Evolutionary conservation across 2,329 filamentous ascomycete species (phyloP).

Genomic region (Aciculosporium take): DNA sequence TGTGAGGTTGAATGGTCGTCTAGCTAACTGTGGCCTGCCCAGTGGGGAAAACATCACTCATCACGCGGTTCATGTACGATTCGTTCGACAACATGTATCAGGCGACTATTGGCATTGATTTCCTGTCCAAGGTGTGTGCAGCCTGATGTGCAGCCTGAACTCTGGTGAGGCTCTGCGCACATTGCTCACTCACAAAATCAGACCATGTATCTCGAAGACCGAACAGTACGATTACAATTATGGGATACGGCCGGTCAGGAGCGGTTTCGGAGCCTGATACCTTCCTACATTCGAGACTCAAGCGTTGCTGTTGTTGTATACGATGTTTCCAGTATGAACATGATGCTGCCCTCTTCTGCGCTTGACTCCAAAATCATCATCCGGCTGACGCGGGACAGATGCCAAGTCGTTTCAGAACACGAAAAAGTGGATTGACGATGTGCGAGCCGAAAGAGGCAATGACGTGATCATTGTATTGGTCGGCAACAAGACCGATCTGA

Average conservation of each 20-base stretch:
- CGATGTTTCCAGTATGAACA: constrained; percentile 68
- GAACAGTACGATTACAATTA: constrained; percentile 89
- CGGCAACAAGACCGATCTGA: constrained; percentile 97
- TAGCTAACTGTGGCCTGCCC: constrained; percentile 15
- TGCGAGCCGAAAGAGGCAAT: constrained; percentile 88
- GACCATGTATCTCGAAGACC: constrained; percentile 99
- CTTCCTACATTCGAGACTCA: constrained; percentile 96
- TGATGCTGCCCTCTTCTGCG: constrained; percentile 4
- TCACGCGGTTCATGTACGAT: constrained; percentile 99
- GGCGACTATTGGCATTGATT: constrained; percentile 98
- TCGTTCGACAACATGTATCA: constrained; percentile 99
- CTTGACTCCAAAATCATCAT: constrained; percentile 4
- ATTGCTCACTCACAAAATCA: constrained; percentile 7
- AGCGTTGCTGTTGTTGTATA: constrained; percentile 97
- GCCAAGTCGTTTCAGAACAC: constrained; percentile 97
- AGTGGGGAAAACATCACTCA: constrained; percentile 98
- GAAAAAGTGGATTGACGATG: constrained; percentile 98
- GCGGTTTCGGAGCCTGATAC: constrained; percentile 90
- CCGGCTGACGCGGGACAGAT: constrained; percentile 31
- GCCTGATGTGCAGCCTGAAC: constrained; percentile 7
- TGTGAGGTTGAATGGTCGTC: not conserved
- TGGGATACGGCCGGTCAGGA: constrained; percentile 99
- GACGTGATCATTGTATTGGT: constrained; percentile 98
- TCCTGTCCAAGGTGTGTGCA: constrained; percentile 73
- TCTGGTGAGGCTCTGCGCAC: not conserved